These are phyloP conservation scores for Pyrenophora tritici-repentis DNA, from an alignment of 2,329 filamentous ascomycete genomes.

Conservation along the genomic window DNA sequence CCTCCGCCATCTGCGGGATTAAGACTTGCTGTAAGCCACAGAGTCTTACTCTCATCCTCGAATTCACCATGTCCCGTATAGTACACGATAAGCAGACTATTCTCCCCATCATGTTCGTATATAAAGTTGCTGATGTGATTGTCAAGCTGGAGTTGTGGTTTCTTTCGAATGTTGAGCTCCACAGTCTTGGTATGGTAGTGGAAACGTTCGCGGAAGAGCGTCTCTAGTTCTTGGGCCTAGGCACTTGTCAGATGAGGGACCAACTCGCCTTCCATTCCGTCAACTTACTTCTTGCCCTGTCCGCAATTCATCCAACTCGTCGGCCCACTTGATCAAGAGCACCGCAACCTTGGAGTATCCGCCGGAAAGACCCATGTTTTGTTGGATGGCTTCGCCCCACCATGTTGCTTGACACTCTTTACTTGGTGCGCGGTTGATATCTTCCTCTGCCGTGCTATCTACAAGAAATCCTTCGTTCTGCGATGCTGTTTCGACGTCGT, in stretches of 20 bases:
- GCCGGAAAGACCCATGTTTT: slow-evolving; percentile 38
- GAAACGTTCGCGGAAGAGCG: slow-evolving; percentile 36
- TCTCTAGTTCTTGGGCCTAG: slow-evolving; percentile 38
- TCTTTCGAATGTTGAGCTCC: slow-evolving; percentile 38
- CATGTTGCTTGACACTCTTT: slow-evolving; percentile 30
- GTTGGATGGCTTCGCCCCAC: slow-evolving; percentile 34
- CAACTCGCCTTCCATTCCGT: neutral
- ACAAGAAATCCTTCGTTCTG: slow-evolving; percentile 2
- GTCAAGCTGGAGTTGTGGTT: slow-evolving; percentile 44
- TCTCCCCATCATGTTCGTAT: slow-evolving; percentile 33
- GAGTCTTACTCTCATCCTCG: slow-evolving; percentile 22
- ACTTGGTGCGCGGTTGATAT: neutral
- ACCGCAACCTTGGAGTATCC: slow-evolving; percentile 45
- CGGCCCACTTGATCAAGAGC: slow-evolving; percentile 45
- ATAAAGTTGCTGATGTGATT: slow-evolving; percentile 35
- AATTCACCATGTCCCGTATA: slow-evolving; percentile 48
- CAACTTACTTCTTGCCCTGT: slow-evolving; percentile 34
- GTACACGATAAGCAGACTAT: slow-evolving; percentile 46
- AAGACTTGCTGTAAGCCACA: slow-evolving; percentile 33
- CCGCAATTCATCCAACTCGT: slow-evolving; percentile 42
- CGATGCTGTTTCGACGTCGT: neutral
- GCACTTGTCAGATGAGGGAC: neutral
- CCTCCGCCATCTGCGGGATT: slow-evolving; percentile 23
- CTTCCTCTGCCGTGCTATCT: neutral
- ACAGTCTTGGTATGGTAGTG: slow-evolving; percentile 39